These are phyloP conservation scores for Anaeromyces robustus DNA, from an alignment of 192 early-diverging fungal genomes.

Conservation along the genomic window DNA sequence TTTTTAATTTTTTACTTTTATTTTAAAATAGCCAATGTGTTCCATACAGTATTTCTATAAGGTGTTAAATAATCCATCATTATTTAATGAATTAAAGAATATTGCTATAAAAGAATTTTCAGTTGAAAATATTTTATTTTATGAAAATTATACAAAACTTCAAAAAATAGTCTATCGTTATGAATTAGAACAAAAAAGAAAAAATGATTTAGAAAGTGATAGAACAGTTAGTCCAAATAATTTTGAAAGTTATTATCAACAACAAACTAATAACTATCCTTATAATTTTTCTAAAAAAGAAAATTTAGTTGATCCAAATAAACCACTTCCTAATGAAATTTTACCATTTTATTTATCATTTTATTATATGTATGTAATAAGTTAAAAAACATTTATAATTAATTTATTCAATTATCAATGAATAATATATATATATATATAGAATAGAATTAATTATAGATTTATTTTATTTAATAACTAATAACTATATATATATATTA, in stretches of 20 bases:
- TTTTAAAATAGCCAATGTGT: background rate
- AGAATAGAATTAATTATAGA: too few relatives aligned
- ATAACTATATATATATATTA: too few relatives aligned
- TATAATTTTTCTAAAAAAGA: background rate
- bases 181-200: background rate
- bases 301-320: background rate
- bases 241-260: background rate
- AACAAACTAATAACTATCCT: background rate
- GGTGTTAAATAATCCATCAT: background rate
- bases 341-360: background rate
- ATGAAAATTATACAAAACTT: background rate
- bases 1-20: too few relatives aligned
- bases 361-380: background rate
- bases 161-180: background rate
- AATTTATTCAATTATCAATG: too few relatives aligned
- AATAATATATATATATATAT: too few relatives aligned
- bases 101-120: background rate
- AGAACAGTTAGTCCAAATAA: background rate
- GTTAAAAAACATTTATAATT: too few relatives aligned
- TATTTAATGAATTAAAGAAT: background rate
- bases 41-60: background rate
- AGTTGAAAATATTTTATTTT: background rate
- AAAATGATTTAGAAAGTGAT: background rate
- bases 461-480: too few relatives aligned
- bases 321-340: background rate